Conservation (phyloP, 768 basidiomycete species). For the Pleurotus cornucopiae region DNA sequence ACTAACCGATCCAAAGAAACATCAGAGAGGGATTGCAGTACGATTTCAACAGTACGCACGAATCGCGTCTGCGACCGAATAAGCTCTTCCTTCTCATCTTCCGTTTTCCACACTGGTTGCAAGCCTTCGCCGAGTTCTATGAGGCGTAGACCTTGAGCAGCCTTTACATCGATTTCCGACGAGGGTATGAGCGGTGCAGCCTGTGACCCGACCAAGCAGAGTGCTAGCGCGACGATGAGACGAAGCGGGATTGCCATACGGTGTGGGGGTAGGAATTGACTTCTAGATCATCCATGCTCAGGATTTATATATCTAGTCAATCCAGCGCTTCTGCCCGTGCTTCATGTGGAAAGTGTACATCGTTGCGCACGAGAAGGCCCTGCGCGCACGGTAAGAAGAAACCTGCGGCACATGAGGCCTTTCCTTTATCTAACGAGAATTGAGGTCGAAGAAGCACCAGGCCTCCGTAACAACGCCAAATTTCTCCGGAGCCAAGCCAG, state of each 20-base stretch:
- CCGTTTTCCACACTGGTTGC: conserved; percentile 27
- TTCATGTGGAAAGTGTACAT: too few species aligned
- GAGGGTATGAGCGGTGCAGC: conserved; percentile 7
- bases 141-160: conserved; percentile 25
- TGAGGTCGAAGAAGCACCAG: neutral
- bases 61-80: conserved; percentile 20
- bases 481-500: neutral
- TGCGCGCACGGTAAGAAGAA: too few species aligned
- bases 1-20: conserved; percentile 13
- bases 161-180: conserved; percentile 12
- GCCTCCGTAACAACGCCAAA: neutral
- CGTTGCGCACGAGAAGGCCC: too few species aligned
- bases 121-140: conserved; percentile 22
- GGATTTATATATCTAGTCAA: too few species aligned
- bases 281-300: too few species aligned
- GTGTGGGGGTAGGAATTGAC: neutral
- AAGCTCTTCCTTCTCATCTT: conserved; percentile 24
- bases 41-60: conserved; percentile 13
- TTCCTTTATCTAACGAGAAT: neutral
- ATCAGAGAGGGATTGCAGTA: neutral
- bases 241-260: neutral
- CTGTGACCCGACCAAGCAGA: neutral
- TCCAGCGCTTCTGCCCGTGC: too few species aligned
- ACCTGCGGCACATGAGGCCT: too few species aligned
- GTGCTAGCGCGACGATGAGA: neutral